Evolutionary conservation across 768 basidiomycete species (phyloP).

Genomic region (Neoboletus brunneissimus): DNA sequence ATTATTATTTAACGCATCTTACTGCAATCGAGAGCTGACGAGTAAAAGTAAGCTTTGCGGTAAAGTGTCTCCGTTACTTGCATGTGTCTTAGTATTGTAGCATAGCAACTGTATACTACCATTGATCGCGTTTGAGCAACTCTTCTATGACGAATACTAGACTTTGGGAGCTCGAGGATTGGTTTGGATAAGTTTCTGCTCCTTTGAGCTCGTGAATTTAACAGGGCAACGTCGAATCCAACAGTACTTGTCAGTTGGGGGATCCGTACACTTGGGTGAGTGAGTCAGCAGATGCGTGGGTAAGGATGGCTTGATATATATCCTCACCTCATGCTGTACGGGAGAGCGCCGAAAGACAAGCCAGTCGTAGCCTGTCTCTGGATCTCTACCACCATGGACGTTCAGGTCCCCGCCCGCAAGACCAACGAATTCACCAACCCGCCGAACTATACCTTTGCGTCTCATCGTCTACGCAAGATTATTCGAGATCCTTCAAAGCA

Average conservation of each 20-base stretch:
- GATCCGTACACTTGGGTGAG: neutral
- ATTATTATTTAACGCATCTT: conserved; percentile 5
- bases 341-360: neutral
- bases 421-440: conserved; percentile 53
- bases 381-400: conserved; percentile 26
- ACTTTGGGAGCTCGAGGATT: neutral
- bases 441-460: conserved; percentile 64
- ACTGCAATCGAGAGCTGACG: conserved; percentile 1
- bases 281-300: conserved; percentile 17
- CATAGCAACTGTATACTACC: conserved; percentile 25
- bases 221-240: neutral
- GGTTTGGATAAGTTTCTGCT: neutral
- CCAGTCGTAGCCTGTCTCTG: conserved; percentile 2
- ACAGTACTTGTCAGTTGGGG: too few relatives aligned
- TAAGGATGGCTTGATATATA: conserved; percentile 20
- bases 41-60: conserved; percentile 9
- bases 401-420: conserved; percentile 18
- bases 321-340: neutral
- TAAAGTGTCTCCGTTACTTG: conserved; percentile 5
- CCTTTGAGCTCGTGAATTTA: neutral
- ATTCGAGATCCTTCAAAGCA: conserved; percentile 66
- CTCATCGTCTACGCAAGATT: conserved; percentile 55
- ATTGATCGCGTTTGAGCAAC: neutral
- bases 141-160: neutral
- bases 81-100: conserved; percentile 21